A percentile compares a stretch with the other conserved stretches of the same genome.
Conservation (phyloP, 768 basidiomycete species). For the Paxillus involutus region DNA sequence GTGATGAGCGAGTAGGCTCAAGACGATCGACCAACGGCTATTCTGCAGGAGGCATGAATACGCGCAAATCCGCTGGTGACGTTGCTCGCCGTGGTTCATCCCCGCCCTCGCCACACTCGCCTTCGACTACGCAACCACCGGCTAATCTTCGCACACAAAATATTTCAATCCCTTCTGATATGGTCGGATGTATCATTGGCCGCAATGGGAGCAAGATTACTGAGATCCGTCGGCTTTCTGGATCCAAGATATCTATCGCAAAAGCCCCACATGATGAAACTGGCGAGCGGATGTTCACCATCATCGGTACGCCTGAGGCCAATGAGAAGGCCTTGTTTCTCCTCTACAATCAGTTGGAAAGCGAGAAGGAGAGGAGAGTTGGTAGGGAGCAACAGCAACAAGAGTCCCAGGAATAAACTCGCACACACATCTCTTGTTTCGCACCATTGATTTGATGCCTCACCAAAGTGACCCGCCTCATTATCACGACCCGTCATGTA, state of each 20-base stretch:
- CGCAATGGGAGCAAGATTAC: conserved; percentile 98
- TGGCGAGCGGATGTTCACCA: conserved; percentile 99
- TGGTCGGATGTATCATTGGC: conserved; percentile 97
- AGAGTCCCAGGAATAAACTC: conserved; percentile 52
- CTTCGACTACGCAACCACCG: conserved; percentile 54
- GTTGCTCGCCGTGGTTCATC: conserved; percentile 42
- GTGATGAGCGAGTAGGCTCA: conserved; percentile 59
- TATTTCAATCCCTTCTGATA: conserved; percentile 98
- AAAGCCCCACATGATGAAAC: conserved; percentile 99
- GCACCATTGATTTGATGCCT: conserved; percentile 16
- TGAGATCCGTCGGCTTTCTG: conserved; percentile 96
- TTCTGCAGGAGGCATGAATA: conserved; percentile 41
- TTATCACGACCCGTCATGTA: conserved; percentile 8
- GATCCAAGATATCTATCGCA: conserved; percentile 97
- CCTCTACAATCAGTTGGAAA: conserved; percentile 95
- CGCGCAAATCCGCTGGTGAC: conserved; percentile 71
- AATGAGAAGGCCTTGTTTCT: conserved; percentile 98
- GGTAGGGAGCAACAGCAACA: conserved; percentile 82
- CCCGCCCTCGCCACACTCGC: conserved; percentile 35
- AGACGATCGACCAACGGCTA: conserved; percentile 55
- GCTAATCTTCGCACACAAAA: conserved; percentile 96
- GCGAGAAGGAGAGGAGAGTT: conserved; percentile 92
- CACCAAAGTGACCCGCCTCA: conserved; percentile 1
- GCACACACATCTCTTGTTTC: not conserved
- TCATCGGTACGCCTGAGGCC: conserved; percentile 92